Evolutionary conservation across 176 grass and related monocot genomes (phyloP).

Genomic region (Alloteropsis semialata): DNA sequence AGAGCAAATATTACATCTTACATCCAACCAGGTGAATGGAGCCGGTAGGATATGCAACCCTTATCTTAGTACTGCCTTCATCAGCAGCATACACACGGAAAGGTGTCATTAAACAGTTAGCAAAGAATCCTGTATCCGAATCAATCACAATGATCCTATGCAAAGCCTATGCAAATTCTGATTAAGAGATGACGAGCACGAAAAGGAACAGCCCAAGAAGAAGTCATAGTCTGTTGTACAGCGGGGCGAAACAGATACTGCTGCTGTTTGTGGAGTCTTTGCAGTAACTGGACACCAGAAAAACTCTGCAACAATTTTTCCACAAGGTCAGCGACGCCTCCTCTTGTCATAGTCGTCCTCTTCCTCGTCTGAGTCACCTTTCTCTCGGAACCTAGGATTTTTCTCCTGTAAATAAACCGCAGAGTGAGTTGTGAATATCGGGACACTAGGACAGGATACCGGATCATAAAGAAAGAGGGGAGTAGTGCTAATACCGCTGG

Average conservation of each 20-base stretch:
- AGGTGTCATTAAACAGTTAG: too few species aligned
- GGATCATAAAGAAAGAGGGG: neutral
- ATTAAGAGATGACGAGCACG: too few species aligned
- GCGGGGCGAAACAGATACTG: neutral
- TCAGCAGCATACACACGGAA: too few species aligned
- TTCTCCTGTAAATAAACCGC: constrained; percentile 58
- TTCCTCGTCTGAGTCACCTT: constrained; percentile 79
- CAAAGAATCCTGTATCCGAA: too few species aligned
- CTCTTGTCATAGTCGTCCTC: constrained; percentile 82
- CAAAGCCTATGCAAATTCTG: too few species aligned
- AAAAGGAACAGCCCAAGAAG: too few species aligned
- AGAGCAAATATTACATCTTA: too few species aligned
- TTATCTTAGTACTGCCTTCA: too few species aligned
- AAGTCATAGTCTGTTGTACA: neutral
- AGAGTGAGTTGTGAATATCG: neutral
- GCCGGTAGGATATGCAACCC: too few species aligned
- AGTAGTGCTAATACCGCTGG: constrained; percentile 40
- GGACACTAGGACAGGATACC: neutral
- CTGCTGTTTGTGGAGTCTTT: neutral
- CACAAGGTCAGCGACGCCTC: constrained; percentile 43
- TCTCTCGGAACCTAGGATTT: constrained; percentile 89
- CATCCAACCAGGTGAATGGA: too few species aligned
- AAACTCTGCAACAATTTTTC: neutral
- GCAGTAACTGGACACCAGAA: neutral
- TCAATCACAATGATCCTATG: too few species aligned